A percentile compares a stretch with the other conserved stretches of the same genome.
phyloP scores from a whole-genome alignment of 2,329 filamentous ascomycete species.

The Cytospora mali region DNA sequence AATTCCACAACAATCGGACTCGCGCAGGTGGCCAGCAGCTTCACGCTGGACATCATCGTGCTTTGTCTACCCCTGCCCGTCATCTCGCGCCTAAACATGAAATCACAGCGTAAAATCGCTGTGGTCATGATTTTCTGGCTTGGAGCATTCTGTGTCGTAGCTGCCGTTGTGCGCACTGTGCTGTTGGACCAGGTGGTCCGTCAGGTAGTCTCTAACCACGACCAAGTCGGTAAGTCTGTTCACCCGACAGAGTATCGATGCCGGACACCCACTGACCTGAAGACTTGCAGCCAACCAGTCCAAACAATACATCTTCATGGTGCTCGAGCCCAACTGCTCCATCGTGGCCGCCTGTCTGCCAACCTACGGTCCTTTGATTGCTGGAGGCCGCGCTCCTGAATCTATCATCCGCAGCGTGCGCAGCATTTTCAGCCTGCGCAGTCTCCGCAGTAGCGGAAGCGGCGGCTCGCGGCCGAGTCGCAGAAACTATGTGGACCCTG shows the following conservation, averaged over 20 bases:
- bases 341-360: conserved; percentile 15
- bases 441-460: neutral
- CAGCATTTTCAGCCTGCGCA: neutral
- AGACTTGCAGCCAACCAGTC: neutral
- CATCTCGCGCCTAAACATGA: neutral
- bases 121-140: conserved; percentile 10
- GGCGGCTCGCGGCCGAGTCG: too few species aligned
- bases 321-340: conserved; percentile 10
- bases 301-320: conserved; percentile 2
- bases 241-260: too few species aligned
- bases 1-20: neutral
- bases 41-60: conserved; percentile 5
- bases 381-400: neutral
- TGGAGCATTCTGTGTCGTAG: conserved; percentile 10
- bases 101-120: neutral
- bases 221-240: too few species aligned
- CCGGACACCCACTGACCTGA: too few species aligned
- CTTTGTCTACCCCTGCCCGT: conserved; percentile 11
- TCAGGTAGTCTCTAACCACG: too few species aligned
- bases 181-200: too few species aligned
- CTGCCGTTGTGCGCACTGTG: neutral
- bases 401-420: neutral
- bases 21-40: neutral
- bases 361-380: conserved; percentile 1
- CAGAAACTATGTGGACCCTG: too few species aligned